These are phyloP conservation scores for Cymbopogon flexuosus DNA, from an alignment of 202 grass and related monocot species.

Conservation along the genomic window DNA sequence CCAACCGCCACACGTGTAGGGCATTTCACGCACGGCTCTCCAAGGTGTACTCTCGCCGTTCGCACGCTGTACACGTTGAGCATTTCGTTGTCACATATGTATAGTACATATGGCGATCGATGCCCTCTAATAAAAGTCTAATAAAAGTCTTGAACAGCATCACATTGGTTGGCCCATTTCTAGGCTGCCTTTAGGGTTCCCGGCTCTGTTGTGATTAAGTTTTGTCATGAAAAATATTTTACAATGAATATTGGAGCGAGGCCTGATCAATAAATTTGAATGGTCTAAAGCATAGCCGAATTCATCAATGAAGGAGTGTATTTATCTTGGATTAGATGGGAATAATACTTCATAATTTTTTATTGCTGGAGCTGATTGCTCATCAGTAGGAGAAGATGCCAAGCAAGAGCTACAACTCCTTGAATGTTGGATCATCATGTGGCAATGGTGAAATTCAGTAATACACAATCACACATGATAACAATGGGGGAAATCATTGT, in stretches of 20 bases:
- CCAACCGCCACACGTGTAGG: slow-evolving; percentile 17
- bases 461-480: too few relatives aligned
- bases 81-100: not conserved
- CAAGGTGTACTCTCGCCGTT: not conserved
- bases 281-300: too few relatives aligned
- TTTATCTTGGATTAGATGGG: too few relatives aligned
- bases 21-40: not conserved
- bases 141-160: not conserved
- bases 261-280: too few relatives aligned
- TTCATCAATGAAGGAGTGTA: too few relatives aligned
- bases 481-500: too few relatives aligned
- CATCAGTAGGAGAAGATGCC: too few relatives aligned
- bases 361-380: too few relatives aligned
- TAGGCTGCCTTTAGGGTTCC: not conserved
- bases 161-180: not conserved
- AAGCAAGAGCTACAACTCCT: too few relatives aligned
- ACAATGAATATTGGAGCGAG: not conserved
- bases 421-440: too few relatives aligned
- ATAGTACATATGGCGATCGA: not conserved
- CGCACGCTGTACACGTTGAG: not conserved
- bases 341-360: too few relatives aligned
- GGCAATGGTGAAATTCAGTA: too few relatives aligned
- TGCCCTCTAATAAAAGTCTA: not conserved
- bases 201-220: not conserved
- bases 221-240: not conserved